Evolutionary conservation across 768 basidiomycete species (phyloP).

Genomic region (Harrya chromipes): DNA sequence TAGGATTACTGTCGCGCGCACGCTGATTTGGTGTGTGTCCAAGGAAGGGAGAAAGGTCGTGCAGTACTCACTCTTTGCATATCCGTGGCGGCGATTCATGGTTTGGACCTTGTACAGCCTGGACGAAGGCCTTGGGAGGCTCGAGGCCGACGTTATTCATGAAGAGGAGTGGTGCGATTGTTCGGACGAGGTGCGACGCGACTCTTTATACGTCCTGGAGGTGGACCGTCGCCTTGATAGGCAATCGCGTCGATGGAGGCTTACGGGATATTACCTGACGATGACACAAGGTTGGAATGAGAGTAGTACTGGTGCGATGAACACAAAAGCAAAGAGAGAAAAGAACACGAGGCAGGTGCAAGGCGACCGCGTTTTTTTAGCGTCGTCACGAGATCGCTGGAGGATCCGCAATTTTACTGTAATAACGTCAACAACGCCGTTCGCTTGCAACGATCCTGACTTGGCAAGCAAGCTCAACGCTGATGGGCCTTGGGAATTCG

Average conservation of each 20-base stretch:
- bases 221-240: background rate
- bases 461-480: no score
- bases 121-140: background rate
- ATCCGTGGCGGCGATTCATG: background rate
- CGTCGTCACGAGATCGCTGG: no score
- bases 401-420: background rate
- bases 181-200: no score
- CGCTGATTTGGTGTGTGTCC: background rate
- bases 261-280: no score
- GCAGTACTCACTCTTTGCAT: constrained; percentile 12
- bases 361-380: no score
- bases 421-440: no score
- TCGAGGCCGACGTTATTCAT: constrained; percentile 10
- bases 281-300: no score
- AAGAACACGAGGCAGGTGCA: constrained; percentile 10
- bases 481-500: no score
- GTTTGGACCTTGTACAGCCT: constrained; percentile 15
- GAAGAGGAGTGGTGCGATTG: background rate
- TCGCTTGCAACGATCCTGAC: no score
- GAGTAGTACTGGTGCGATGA: no score
- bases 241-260: no score
- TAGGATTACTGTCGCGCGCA: constrained; percentile 3
- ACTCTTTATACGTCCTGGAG: constrained; percentile 8
- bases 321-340: background rate
- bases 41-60: background rate